phyloP scores from a whole-genome alignment of 805 yeast genomes.

The Lipomyces kockii region DNA sequence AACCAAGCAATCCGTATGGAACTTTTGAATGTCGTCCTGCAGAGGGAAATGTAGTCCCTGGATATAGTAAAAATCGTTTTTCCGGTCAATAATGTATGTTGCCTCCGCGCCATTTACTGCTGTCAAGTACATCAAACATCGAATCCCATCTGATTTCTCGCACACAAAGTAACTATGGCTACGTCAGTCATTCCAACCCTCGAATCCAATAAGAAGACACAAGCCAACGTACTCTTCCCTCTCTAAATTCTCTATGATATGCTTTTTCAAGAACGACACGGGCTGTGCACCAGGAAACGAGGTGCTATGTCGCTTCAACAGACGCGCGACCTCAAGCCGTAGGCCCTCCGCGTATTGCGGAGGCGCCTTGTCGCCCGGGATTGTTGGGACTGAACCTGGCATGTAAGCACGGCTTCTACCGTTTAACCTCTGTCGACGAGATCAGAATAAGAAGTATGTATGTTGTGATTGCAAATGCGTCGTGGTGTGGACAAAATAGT shows the following conservation, averaged over 20 bases:
- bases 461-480: neutral
- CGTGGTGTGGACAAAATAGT: neutral
- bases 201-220: neutral
- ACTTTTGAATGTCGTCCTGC: slow-evolving; percentile 54
- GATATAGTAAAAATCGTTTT: slow-evolving; percentile 80
- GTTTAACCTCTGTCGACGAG: neutral
- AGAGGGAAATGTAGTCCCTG: slow-evolving; percentile 80
- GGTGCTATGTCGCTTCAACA: slow-evolving; percentile 60
- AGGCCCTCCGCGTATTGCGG: slow-evolving; percentile 71
- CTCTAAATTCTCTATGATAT: slow-evolving; percentile 64
- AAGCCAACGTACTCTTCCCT: slow-evolving; percentile 56
- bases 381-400: slow-evolving; percentile 61
- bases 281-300: slow-evolving; percentile 87
- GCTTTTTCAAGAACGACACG: slow-evolving; percentile 79
- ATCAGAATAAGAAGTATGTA: neutral
- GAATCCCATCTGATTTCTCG: slow-evolving; percentile 91
- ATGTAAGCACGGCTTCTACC: slow-evolving; percentile 6
- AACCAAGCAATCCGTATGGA: slow-evolving; percentile 84
- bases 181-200: neutral
- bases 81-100: slow-evolving; percentile 85
- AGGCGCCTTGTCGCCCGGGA: slow-evolving; percentile 84
- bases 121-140: slow-evolving; percentile 71
- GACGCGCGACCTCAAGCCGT: slow-evolving; percentile 66
- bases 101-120: slow-evolving; percentile 83
- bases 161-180: slow-evolving; percentile 72